phyloP scores from a whole-genome alignment of 495 filamentous ascomycete species.

The Lasiosphaeria hispida region DNA sequence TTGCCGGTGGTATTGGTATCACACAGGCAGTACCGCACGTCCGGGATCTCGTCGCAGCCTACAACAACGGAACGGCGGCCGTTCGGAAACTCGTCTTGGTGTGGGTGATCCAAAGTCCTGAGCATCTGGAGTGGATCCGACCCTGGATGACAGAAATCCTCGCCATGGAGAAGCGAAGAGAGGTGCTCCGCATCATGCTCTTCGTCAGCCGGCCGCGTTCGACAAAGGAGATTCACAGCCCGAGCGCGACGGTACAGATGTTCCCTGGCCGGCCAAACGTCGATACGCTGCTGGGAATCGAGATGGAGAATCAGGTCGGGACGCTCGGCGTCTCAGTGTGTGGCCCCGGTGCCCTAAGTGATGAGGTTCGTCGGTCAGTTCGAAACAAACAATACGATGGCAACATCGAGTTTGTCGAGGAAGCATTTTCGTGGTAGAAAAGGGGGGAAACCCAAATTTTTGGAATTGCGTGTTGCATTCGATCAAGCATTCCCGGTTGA shows the following conservation, averaged over 20 bases:
- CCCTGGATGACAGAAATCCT: slow-evolving; percentile 96
- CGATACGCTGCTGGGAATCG: slow-evolving; percentile 69
- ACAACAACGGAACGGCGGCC: slow-evolving; percentile 67
- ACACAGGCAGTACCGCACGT: slow-evolving; percentile 82
- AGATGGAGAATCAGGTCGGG: slow-evolving; percentile 73
- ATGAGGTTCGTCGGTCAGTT: slow-evolving; percentile 76
- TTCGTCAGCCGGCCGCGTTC: slow-evolving; percentile 85
- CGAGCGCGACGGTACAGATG: slow-evolving; percentile 84
- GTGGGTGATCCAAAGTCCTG: slow-evolving; percentile 86
- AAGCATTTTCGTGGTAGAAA: slow-evolving; percentile 81
- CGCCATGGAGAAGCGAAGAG: slow-evolving; percentile 74
- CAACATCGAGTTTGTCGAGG: slow-evolving; percentile 85
- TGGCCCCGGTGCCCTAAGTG: slow-evolving; percentile 83
- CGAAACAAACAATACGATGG: slow-evolving; percentile 62
- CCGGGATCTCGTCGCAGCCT: slow-evolving; percentile 69
- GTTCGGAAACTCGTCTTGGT: slow-evolving; percentile 77
- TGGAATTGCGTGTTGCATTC: background rate
- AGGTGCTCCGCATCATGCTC: slow-evolving; percentile 78
- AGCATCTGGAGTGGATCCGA: slow-evolving; percentile 89
- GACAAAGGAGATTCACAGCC: slow-evolving; percentile 75
- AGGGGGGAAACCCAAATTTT: background rate
- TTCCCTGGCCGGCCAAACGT: slow-evolving; percentile 65
- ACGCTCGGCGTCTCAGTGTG: slow-evolving; percentile 85
- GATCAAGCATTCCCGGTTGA: background rate
- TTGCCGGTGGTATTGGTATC: slow-evolving; percentile 85